Conservation (phyloP, 1,284 basidiomycete species). For the Porodaedalea pini region DNA sequence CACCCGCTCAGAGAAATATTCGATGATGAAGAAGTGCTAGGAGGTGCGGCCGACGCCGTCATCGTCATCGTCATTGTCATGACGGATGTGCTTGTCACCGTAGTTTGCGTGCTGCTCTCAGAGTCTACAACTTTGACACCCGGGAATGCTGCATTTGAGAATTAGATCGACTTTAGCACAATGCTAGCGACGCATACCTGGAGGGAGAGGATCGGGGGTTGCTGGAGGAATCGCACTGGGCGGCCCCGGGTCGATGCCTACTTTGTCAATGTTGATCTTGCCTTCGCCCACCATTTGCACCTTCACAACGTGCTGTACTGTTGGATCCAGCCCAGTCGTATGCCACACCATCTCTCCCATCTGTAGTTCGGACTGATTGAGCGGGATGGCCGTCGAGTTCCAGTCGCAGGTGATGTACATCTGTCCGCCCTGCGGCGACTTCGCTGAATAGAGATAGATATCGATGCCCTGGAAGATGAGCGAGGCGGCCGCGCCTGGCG, state of each 20-base stretch:
- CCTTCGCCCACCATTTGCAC: constrained; percentile 6
- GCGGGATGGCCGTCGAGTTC: neutral
- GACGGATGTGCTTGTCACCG: neutral
- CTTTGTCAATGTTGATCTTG: constrained; percentile 15
- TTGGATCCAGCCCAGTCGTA: neutral
- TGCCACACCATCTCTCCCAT: neutral
- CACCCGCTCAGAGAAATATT: neutral
- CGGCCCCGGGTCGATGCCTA: constrained; percentile 6
- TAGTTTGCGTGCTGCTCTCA: neutral
- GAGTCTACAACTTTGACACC: neutral
- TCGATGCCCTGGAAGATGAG: constrained; percentile 15
- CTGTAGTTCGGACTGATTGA: neutral
- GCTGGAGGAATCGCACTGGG: constrained; percentile 9
- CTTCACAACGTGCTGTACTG: constrained; percentile 10
- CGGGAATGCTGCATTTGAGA: constrained; percentile 5
- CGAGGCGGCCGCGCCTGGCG: constrained; percentile 5
- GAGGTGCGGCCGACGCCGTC: neutral
- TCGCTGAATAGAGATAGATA: constrained; percentile 11
- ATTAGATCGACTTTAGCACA: neutral
- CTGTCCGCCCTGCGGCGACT: neutral
- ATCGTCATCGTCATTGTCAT: neutral
- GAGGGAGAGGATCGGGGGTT: constrained; percentile 6
- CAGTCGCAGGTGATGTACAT: constrained; percentile 11
- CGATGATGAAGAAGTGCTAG: neutral
- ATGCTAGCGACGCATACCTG: neutral